These are phyloP conservation scores for Blastobotrys serpentis DNA, from an alignment of 1,139 yeast genomes.

Conservation along the genomic window DNA sequence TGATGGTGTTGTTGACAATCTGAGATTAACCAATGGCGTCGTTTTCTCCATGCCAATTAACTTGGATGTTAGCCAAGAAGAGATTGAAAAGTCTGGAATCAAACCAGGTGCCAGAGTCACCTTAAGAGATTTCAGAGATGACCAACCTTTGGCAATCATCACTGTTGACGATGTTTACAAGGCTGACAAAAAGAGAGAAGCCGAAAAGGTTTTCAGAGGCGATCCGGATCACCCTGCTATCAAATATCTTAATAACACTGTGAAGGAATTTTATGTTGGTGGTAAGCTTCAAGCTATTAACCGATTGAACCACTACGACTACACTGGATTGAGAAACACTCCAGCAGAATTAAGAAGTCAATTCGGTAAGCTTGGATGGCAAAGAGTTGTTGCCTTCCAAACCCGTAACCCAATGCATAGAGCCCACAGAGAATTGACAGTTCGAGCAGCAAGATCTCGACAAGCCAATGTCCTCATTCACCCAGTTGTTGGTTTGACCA, in stretches of 20 bases:
- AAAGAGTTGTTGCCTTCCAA: conserved; percentile 92
- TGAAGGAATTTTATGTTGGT: conserved; percentile 84
- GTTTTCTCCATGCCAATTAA: conserved; percentile 95
- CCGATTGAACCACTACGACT: conserved; percentile 88
- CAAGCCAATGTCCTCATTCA: conserved; percentile 83
- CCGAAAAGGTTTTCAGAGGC: conserved; percentile 86
- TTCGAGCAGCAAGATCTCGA: conserved; percentile 84
- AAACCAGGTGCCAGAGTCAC: conserved; percentile 63
- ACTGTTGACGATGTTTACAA: conserved; percentile 75
- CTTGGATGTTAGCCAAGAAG: conserved; percentile 64
- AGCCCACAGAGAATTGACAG: conserved; percentile 94
- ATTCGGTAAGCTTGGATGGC: conserved; percentile 80
- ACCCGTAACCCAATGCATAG: conserved; percentile 99
- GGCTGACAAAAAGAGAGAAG: conserved; percentile 80
- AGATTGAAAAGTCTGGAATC: conserved; percentile 46
- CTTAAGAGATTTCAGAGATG: conserved; percentile 81
- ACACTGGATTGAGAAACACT: conserved; percentile 80
- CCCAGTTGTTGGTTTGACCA: conserved; percentile 95
- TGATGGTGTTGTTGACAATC: conserved; percentile 69
- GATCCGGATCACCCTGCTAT: conserved; percentile 97
- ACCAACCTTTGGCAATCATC: conserved; percentile 73
- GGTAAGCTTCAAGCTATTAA: conserved; percentile 82
- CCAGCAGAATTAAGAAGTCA: conserved; percentile 88
- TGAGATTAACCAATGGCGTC: conserved; percentile 73
- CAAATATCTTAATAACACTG: conserved; percentile 65